A percentile compares a stretch with the other conserved stretches of the same genome.
Conservation (phyloP, 139 green algal species). For the Picochlorum sp. region DNA sequence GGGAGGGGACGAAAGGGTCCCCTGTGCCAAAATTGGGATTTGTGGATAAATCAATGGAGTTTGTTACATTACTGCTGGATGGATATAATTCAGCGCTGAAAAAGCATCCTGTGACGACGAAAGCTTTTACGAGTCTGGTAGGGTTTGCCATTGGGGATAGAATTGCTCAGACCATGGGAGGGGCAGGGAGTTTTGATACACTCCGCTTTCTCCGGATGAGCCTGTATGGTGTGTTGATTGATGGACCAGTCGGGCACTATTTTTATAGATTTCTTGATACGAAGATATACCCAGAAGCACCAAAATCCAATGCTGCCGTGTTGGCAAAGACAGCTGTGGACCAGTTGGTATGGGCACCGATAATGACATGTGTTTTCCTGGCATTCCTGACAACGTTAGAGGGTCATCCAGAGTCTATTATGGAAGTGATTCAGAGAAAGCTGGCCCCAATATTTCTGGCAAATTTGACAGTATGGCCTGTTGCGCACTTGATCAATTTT, state of each 20-base stretch:
- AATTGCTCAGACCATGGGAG: slow-evolving; percentile 43
- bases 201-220: slow-evolving; percentile 30
- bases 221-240: slow-evolving; percentile 43
- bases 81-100: slow-evolving; percentile 33
- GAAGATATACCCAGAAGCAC: slow-evolving; percentile 30
- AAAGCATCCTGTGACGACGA: slow-evolving; percentile 40
- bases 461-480: slow-evolving; percentile 54
- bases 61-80: not conserved
- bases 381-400: slow-evolving; percentile 40
- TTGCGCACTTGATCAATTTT: slow-evolving; percentile 79
- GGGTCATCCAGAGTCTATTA: slow-evolving; percentile 43
- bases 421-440: slow-evolving; percentile 40
- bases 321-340: slow-evolving; percentile 46
- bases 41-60: not conserved
- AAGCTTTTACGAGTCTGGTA: slow-evolving; percentile 43
- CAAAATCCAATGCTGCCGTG: slow-evolving; percentile 33
- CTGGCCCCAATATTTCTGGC: slow-evolving; percentile 46
- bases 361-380: slow-evolving; percentile 43
- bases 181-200: slow-evolving; percentile 18
- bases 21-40: not conserved
- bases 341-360: slow-evolving; percentile 46
- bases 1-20: not conserved
- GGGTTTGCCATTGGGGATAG: slow-evolving; percentile 60
- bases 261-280: slow-evolving; percentile 46
- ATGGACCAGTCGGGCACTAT: slow-evolving; percentile 34